Evolutionary conservation across 441 rosid genomes (phyloP).

Genomic region (Capsella rubella): DNA sequence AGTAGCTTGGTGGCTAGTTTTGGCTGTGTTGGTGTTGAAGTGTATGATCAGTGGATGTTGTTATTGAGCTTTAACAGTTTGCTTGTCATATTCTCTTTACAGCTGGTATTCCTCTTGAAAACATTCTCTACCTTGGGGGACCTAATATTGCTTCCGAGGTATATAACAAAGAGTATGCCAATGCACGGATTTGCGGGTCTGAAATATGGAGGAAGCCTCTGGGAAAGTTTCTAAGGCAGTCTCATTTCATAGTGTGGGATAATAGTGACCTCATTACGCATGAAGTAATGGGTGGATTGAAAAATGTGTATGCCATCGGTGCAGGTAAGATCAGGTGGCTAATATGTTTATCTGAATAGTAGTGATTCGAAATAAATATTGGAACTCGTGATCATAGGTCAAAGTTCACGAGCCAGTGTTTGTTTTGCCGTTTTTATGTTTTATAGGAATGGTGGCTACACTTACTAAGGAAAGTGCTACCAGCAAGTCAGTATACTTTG

Average conservation of each 20-base stretch:
- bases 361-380: neutral
- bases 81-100: slow-evolving; percentile 9
- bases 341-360: neutral
- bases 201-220: slow-evolving; percentile 97
- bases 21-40: slow-evolving; percentile 6
- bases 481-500: slow-evolving; percentile 79
- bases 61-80: neutral
- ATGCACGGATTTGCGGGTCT: slow-evolving; percentile 97
- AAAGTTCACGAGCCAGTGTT: neutral
- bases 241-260: slow-evolving; percentile 98
- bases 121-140: slow-evolving; percentile 97
- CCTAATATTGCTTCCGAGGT: slow-evolving; percentile 98
- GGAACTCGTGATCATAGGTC: neutral
- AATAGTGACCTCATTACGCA: slow-evolving; percentile 84
- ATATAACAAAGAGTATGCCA: slow-evolving; percentile 92
- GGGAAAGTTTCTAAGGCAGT: slow-evolving; percentile 90
- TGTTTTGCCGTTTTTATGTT: slow-evolving; percentile 18
- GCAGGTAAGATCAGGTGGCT: slow-evolving; percentile 61
- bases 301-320: slow-evolving; percentile 99
- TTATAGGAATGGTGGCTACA: slow-evolving; percentile 74
- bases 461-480: slow-evolving; percentile 85
- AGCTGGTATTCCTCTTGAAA: slow-evolving; percentile 90
- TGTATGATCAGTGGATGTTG: neutral
- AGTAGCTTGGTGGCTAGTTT: slow-evolving; percentile 4
- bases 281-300: slow-evolving; percentile 93